Evolutionary conservation across 345 rosid species (phyloP).

Genomic region (Rubroshorea leprosula): DNA sequence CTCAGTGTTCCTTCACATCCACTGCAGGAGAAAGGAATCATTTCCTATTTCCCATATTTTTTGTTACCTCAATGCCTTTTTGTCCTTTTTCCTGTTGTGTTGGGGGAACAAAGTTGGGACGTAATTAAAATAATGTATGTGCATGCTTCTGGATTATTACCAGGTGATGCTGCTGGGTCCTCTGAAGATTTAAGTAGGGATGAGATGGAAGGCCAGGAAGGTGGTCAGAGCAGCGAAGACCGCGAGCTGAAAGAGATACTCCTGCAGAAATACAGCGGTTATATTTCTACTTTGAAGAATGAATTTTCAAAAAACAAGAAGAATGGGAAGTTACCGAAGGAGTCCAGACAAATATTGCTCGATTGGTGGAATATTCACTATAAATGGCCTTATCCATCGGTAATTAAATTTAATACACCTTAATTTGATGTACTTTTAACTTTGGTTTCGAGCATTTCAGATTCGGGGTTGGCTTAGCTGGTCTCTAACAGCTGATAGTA

Average conservation of each 20-base stretch:
- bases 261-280: slow-evolving; percentile 55
- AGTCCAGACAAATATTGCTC: slow-evolving; percentile 62
- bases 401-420: slow-evolving; percentile 6
- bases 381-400: slow-evolving; percentile 85
- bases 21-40: too few species aligned
- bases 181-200: slow-evolving; percentile 58
- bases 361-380: slow-evolving; percentile 74
- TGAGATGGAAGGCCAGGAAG: slow-evolving; percentile 40
- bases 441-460: too few species aligned
- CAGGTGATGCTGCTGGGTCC: slow-evolving; percentile 50
- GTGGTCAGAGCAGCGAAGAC: slow-evolving; percentile 38
- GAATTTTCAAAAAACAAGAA: slow-evolving; percentile 72
- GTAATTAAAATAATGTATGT: background rate
- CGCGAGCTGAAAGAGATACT: slow-evolving; percentile 55
- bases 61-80: too few species aligned
- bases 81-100: too few species aligned
- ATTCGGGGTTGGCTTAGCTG: too few species aligned
- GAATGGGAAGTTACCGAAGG: slow-evolving; percentile 73
- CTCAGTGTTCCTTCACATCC: too few species aligned
- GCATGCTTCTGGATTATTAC: background rate
- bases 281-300: slow-evolving; percentile 57
- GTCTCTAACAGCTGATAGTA: too few species aligned
- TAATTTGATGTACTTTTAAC: too few species aligned
- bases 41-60: too few species aligned
- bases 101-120: too few species aligned